phyloP scores from a whole-genome alignment of 1,284 basidiomycete species.

The Agaricales sp. region DNA sequence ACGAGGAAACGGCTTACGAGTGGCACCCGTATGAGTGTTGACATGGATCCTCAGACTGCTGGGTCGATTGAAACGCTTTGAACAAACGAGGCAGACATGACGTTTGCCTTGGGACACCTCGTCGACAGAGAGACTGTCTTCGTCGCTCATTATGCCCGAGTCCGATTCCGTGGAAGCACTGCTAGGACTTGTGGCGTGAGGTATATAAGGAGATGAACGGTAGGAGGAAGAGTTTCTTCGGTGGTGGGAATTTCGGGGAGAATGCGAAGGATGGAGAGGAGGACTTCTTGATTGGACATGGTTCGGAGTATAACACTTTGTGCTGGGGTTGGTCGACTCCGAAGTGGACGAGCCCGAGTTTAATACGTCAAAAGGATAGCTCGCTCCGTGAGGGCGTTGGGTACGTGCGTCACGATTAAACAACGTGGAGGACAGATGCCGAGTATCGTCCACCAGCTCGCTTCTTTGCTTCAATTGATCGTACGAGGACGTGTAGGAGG shows the following conservation, averaged over 20 bases:
- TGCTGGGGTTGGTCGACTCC: not conserved
- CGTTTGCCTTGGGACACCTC: not conserved
- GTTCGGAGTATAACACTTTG: not conserved
- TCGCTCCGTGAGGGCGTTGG: not conserved
- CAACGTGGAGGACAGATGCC: not conserved
- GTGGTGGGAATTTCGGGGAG: not conserved
- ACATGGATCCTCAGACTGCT: slow-evolving; percentile 68
- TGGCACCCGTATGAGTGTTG: slow-evolving; percentile 70
- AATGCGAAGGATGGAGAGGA: not conserved
- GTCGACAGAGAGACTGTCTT: not conserved
- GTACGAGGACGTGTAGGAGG: not conserved
- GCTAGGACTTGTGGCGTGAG: not conserved
- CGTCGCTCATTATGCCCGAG: not conserved
- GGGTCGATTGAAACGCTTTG: slow-evolving; percentile 66
- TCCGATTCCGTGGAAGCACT: not conserved
- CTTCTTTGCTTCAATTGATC: not conserved
- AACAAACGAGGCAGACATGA: slow-evolving; percentile 56
- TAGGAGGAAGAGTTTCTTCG: not conserved
- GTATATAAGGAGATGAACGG: not conserved
- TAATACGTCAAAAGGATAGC: not conserved
- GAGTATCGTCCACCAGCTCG: not conserved
- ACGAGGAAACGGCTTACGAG: slow-evolving; percentile 37
- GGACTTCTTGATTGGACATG: not conserved
- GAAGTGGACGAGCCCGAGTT: not conserved
- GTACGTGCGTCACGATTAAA: not conserved